A percentile compares a stretch with the other conserved stretches of the same genome.
These are phyloP conservation scores for Grifola frondosa DNA, from an alignment of 1,284 basidiomycete genomes.

Conservation along the genomic window DNA sequence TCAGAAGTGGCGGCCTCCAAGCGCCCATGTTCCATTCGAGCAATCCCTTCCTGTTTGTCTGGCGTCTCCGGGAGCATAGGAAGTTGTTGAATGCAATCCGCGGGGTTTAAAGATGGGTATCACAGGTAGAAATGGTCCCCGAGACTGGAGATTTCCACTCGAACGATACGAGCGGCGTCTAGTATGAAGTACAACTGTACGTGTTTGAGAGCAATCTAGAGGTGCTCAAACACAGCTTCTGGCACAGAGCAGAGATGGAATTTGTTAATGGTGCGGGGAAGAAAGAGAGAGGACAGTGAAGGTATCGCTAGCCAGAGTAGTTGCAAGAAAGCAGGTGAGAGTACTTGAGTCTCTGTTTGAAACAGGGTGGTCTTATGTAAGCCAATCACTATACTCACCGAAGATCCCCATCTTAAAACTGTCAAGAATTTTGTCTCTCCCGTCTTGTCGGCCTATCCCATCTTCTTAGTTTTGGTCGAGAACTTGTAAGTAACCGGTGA, in stretches of 20 bases:
- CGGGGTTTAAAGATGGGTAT: no score
- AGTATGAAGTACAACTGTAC: no score
- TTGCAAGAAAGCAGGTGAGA: conserved; percentile 12
- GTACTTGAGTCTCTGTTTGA: conserved; percentile 11
- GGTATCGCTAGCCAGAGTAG: conserved; percentile 17
- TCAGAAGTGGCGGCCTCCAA: neutral
- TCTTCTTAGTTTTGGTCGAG: no score
- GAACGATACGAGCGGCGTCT: no score
- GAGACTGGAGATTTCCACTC: no score
- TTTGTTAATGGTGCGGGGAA: no score
- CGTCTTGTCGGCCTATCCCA: no score
- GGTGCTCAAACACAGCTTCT: neutral
- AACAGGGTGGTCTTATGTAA: conserved; percentile 20
- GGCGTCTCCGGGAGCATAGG: neutral
- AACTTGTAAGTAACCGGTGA: no score
- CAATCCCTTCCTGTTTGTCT: neutral
- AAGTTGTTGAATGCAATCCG: neutral
- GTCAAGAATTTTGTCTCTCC: no score
- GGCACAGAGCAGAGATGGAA: no score
- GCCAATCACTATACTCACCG: neutral
- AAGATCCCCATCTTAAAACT: neutral
- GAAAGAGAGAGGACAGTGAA: conserved; percentile 8
- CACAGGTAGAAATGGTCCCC: no score
- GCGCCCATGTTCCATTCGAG: neutral
- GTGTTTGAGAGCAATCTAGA: neutral